These are phyloP conservation scores for Nigrospora osmanthi DNA, from an alignment of 2,329 filamentous ascomycete genomes.

Conservation along the genomic window DNA sequence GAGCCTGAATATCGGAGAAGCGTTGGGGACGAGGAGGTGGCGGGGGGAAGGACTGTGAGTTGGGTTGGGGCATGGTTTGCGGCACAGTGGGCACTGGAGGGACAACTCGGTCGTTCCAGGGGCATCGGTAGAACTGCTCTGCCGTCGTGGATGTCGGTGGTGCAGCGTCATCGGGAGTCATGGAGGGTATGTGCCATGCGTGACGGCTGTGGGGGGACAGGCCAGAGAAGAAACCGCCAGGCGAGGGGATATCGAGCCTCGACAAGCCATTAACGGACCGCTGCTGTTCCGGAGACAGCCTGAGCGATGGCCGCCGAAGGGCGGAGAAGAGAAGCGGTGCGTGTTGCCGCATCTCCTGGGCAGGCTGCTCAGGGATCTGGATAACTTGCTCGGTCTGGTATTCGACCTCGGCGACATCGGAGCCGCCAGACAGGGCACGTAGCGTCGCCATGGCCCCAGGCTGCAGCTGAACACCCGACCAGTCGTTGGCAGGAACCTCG, in stretches of 20 bases:
- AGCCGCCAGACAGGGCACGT: slow-evolving; percentile 58
- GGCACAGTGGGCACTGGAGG: slow-evolving; percentile 23
- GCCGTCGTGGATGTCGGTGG: slow-evolving; percentile 85
- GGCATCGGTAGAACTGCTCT: slow-evolving; percentile 81
- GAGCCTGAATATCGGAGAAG: slow-evolving; percentile 25
- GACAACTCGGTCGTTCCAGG: slow-evolving; percentile 52
- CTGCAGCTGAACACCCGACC: slow-evolving; percentile 69
- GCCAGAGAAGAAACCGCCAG: slow-evolving; percentile 84
- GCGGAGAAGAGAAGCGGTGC: slow-evolving; percentile 41
- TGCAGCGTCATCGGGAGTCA: slow-evolving; percentile 42
- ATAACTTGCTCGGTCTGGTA: slow-evolving; percentile 48
- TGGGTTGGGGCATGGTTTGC: neutral
- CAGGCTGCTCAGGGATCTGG: slow-evolving; percentile 36
- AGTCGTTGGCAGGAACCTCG: slow-evolving; percentile 50
- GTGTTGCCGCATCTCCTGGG: slow-evolving; percentile 45
- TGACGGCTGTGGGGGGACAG: slow-evolving; percentile 67
- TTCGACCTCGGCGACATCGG: slow-evolving; percentile 50
- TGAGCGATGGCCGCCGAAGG: slow-evolving; percentile 22
- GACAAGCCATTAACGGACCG: slow-evolving; percentile 65
- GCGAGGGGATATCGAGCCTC: slow-evolving; percentile 81
- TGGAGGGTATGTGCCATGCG: slow-evolving; percentile 67
- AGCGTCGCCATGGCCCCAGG: slow-evolving; percentile 75
- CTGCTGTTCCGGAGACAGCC: slow-evolving; percentile 40
- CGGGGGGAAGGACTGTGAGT: slow-evolving; percentile 15
- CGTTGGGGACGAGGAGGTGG: slow-evolving; percentile 28